Percentiles rank a stretch among this genome's conserved stretches.
phyloP scores from a whole-genome alignment of 2,329 filamentous ascomycete genomes.

The Alternaria hordeiaustralica region DNA sequence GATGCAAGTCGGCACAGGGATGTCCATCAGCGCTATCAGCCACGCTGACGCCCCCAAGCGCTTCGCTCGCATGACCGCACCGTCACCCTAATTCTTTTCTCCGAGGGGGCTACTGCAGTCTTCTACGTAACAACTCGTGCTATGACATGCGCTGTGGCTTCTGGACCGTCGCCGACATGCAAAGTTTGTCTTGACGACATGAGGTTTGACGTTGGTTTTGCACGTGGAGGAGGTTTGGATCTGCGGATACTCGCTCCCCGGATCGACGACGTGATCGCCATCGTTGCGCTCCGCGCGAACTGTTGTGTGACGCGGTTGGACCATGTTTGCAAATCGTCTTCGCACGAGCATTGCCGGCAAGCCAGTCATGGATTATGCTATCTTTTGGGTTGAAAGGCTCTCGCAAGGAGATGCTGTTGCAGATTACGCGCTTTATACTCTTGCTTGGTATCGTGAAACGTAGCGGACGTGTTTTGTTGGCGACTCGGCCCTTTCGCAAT shows the following conservation, averaged over 20 bases:
- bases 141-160: conserved; percentile 12
- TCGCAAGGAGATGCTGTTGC: background rate
- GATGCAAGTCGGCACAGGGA: conserved; percentile 20
- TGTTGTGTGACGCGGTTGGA: background rate
- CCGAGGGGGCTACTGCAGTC: conserved; percentile 8
- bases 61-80: conserved; percentile 11
- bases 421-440: background rate
- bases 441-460: background rate
- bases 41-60: conserved; percentile 5
- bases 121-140: conserved; percentile 10
- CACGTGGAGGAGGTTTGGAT: background rate
- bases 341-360: background rate
- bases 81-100: conserved; percentile 6
- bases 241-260: conserved; percentile 1
- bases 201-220: background rate
- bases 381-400: background rate
- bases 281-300: conserved; percentile 4
- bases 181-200: conserved; percentile 2
- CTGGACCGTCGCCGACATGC: background rate
- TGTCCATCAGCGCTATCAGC: conserved; percentile 5
- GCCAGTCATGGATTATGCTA: background rate
- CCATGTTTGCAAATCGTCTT: conserved; percentile 6
- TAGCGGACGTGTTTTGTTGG: background rate
- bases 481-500: background rate
- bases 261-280: conserved; percentile 26